Base-by-base conservation (phyloP, 2,329 filamentous ascomycete genomes). In the Lasiodiplodia sp. region DNA sequence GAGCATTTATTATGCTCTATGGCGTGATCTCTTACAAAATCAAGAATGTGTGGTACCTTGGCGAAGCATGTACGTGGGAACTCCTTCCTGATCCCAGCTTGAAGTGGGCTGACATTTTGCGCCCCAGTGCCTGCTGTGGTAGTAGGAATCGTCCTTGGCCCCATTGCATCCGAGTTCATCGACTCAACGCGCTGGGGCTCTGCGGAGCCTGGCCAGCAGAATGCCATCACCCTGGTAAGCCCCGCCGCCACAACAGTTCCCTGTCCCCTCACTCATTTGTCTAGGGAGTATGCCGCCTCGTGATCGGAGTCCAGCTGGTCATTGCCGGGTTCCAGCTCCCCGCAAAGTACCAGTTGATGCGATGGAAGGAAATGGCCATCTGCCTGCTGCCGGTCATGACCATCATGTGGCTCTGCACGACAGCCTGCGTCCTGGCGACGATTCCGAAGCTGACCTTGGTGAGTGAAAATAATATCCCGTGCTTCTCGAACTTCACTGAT, bases 261-360 rank as follows among this genome's bases (percentile, higher is more conserved):
- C 63, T n/a, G 18, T 21, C 51, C 6, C 16, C 1, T 12, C 31
- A 8, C 31, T 31, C 31, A 31, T 31, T 31, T 8, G 31, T 8
- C 12, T 38, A 83, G 75, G 85, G 84, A 16, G 72, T 89, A 7
- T 83, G 83, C 70, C 83, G 88, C 18, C 80, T 90, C 31, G 86
- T 90, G 69, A 89, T 90, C 67, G 87, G 87, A 4, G 82, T 90
- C 2, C 87, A 90, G 72, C 81, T 90, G 21, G 82, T 89, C 47
- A 90, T 90, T 69, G 87, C 86, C 2, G 88, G 88, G 28, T 90
- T 87, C 72, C 87, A 90, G 72, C 78, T 90, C 0, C 88, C 88
- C 0, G 85, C 85, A 51, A 85, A 83, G 73, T 90, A 90, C 74
- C 78, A 84, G 49, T 75, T 76, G 68, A 73, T 76, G 2, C 83